Conservation (phyloP, 2,329 filamentous ascomycete species). For the Xenosphaeropsis pyriputrescens region DNA sequence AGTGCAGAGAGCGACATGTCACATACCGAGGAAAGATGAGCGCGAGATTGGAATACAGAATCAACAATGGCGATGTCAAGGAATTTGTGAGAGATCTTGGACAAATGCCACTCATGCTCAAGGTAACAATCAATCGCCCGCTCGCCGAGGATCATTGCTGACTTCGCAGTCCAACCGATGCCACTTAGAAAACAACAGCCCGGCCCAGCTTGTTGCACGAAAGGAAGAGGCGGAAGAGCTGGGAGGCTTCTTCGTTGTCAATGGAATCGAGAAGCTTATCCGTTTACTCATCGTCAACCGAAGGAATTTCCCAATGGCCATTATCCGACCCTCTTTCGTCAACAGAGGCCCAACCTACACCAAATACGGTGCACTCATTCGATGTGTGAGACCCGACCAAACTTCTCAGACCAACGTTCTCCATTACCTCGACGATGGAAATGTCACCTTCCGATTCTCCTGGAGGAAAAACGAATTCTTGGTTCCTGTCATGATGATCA, state of each 20-base stretch:
- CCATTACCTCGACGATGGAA: conserved; percentile 90
- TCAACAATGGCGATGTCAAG: conserved; percentile 76
- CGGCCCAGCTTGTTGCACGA: conserved; percentile 64
- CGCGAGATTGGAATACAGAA: conserved; percentile 67
- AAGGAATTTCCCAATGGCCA: conserved; percentile 91
- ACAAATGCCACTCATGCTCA: conserved; percentile 84
- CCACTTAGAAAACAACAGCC: conserved; percentile 76
- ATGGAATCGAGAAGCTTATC: conserved; percentile 94
- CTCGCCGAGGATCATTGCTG: conserved; percentile 7
- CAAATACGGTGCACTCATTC: conserved; percentile 77
- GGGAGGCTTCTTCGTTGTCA: conserved; percentile 94
- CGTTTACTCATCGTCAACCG: conserved; percentile 81
- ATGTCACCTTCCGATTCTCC: conserved; percentile 92
- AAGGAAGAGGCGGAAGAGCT: conserved; percentile 96
- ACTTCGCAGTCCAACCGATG: conserved; percentile 64
- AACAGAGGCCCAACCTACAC: conserved; percentile 82
- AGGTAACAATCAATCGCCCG: conserved; percentile 32
- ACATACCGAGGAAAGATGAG: conserved; percentile 82
- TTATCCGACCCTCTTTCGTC: conserved; percentile 77
- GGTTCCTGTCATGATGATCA: conserved; percentile 90
- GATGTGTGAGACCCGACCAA: conserved; percentile 90
- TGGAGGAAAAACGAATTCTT: conserved; percentile 97
- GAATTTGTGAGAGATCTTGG: conserved; percentile 78
- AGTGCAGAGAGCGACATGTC: conserved; percentile 86
- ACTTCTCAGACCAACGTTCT: conserved; percentile 95